Evolutionary conservation across 2,329 filamentous ascomycete species (phyloP).

Genomic region (Aureobasidium namibiae): DNA sequence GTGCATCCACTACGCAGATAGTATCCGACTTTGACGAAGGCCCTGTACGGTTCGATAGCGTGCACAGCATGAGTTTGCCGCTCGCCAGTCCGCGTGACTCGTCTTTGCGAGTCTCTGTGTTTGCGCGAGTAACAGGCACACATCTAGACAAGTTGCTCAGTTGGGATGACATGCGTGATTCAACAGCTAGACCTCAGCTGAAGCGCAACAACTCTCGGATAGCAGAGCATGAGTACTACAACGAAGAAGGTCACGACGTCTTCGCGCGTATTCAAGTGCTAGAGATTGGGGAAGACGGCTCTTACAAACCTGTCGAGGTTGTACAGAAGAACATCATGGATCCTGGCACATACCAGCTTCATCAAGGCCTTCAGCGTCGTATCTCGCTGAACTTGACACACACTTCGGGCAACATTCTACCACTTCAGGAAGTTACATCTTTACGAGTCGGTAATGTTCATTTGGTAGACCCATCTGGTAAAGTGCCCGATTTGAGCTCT

Average conservation of each 20-base stretch:
- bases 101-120: conserved; percentile 77
- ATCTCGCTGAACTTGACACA: conserved; percentile 85
- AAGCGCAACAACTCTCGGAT: conserved; percentile 60
- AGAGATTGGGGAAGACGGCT: conserved; percentile 83
- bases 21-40: conserved; percentile 90
- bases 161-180: conserved; percentile 97
- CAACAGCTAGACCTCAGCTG: conserved; percentile 47
- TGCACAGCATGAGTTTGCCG: conserved; percentile 94
- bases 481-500: conserved; percentile 69
- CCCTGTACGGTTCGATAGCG: conserved; percentile 87
- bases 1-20: conserved; percentile 91
- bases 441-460: conserved; percentile 74
- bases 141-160: conserved; percentile 95
- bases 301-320: conserved; percentile 88
- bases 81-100: conserved; percentile 67
- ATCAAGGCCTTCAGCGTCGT: conserved; percentile 85
- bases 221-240: conserved; percentile 85
- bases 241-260: conserved; percentile 87
- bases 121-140: conserved; percentile 83
- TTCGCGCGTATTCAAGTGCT: conserved; percentile 82
- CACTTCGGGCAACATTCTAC: conserved; percentile 77
- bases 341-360: conserved; percentile 84
- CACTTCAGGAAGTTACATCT: conserved; percentile 75
- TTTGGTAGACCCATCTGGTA: conserved; percentile 76
- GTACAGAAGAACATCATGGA: conserved; percentile 78